Conservation (phyloP, 1,284 basidiomycete species). For the Peniophora sp. region DNA sequence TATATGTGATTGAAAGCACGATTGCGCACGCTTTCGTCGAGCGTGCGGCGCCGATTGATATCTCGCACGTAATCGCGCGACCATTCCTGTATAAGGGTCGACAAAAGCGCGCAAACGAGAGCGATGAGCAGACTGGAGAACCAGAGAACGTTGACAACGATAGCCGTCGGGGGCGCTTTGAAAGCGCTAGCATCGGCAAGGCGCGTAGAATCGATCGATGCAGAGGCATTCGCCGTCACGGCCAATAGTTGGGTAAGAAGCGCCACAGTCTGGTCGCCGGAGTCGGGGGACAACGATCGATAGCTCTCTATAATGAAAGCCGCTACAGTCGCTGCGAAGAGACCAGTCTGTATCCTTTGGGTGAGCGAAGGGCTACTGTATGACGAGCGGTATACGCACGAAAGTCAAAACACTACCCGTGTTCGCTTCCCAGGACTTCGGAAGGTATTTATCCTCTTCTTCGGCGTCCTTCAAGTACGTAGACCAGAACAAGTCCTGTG, state of each 20-base stretch:
- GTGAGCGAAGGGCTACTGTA: conserved; percentile 1
- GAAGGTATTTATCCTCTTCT: neutral
- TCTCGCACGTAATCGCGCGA: neutral
- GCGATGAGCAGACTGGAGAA: neutral
- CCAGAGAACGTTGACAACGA: neutral
- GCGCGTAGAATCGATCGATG: too few relatives aligned
- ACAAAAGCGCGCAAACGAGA: neutral
- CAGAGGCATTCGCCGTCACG: neutral
- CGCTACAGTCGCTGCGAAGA: conserved; percentile 15
- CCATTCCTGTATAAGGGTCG: neutral
- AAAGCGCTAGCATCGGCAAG: neutral
- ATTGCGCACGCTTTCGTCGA: neutral
- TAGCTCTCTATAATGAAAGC: conserved; percentile 13
- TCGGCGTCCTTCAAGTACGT: neutral
- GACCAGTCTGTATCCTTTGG: conserved; percentile 13
- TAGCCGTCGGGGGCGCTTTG: neutral
- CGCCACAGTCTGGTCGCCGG: conserved; percentile 1
- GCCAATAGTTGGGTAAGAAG: conserved; percentile 9
- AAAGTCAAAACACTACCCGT: neutral
- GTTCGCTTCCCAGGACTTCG: neutral
- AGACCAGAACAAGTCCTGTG: too few relatives aligned
- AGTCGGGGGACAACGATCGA: conserved; percentile 7
- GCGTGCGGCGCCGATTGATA: neutral
- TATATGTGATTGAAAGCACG: neutral
- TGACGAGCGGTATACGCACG: neutral